Percentiles rank a stretch among this genome's conserved stretches.
phyloP scores from a whole-genome alignment of 2,329 filamentous ascomycete species.

The Alternaria sp. region DNA sequence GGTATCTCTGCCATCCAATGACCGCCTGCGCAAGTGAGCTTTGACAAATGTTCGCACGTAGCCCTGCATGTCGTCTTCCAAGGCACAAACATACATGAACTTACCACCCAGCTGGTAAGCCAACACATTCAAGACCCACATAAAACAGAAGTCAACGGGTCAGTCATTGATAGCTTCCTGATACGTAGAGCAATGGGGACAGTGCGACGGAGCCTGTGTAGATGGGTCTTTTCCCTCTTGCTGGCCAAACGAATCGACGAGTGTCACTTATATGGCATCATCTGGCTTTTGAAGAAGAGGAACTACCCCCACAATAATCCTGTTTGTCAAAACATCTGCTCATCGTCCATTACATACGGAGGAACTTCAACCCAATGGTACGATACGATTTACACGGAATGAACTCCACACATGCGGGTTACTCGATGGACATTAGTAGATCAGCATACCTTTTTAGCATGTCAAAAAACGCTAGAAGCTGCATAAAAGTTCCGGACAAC shows the following conservation, averaged over 20 bases:
- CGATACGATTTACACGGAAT: background rate
- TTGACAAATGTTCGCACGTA: background rate
- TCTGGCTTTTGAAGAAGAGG: background rate
- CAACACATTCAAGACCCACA: background rate
- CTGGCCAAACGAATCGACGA: background rate
- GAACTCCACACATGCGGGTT: slow-evolving; percentile 4
- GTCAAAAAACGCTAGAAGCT: background rate
- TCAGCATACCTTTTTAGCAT: background rate
- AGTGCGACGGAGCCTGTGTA: background rate
- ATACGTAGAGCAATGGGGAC: background rate
- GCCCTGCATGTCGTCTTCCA: background rate
- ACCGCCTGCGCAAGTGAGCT: background rate
- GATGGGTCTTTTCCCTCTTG: background rate
- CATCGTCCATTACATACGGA: background rate
- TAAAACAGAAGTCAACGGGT: background rate
- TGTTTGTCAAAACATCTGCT: background rate
- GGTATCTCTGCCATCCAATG: background rate
- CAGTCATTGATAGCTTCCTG: background rate
- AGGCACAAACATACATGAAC: background rate
- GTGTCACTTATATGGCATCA: background rate
- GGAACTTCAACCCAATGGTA: background rate
- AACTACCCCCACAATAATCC: background rate
- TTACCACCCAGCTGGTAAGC: background rate
- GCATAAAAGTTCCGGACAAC: background rate
- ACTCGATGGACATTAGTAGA: slow-evolving; percentile 7